These are phyloP conservation scores for Salvia splendens DNA, from an alignment of 257 asterid genomes.

Conservation along the genomic window DNA sequence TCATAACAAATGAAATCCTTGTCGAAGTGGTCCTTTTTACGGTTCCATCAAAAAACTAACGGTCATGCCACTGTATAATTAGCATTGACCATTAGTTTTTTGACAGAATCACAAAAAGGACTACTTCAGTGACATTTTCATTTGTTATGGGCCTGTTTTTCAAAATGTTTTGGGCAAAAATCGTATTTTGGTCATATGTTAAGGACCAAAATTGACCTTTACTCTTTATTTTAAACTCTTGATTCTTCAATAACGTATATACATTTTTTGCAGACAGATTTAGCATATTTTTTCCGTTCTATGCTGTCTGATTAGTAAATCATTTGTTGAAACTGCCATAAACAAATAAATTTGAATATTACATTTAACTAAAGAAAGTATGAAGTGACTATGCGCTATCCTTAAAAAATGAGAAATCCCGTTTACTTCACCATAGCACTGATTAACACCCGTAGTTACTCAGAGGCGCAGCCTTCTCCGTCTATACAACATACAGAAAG, in stretches of 20 bases:
- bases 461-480: constrained; percentile 9
- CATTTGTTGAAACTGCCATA: background rate
- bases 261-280: background rate
- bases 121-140: too few relatives aligned
- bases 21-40: too few relatives aligned
- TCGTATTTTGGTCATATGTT: too few relatives aligned
- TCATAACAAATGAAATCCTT: too few relatives aligned
- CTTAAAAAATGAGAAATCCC: constrained; percentile 24
- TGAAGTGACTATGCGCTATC: background rate
- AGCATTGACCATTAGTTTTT: too few relatives aligned
- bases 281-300: background rate
- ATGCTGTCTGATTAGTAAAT: background rate
- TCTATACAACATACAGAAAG: background rate
- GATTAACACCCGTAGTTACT: background rate
- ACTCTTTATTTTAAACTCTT: background rate
- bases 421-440: background rate
- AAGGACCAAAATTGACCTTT: too few relatives aligned
- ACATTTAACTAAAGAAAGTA: constrained; percentile 17
- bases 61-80: too few relatives aligned
- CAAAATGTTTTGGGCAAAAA: too few relatives aligned
- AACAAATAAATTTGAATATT: background rate
- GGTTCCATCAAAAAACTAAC: too few relatives aligned
- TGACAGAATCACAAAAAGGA: too few relatives aligned
- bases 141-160: too few relatives aligned
- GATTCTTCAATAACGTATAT: background rate